phyloP scores from a whole-genome alignment of 192 early-diverging fungal genomes.

The Spizellomyces punctatus region DNA sequence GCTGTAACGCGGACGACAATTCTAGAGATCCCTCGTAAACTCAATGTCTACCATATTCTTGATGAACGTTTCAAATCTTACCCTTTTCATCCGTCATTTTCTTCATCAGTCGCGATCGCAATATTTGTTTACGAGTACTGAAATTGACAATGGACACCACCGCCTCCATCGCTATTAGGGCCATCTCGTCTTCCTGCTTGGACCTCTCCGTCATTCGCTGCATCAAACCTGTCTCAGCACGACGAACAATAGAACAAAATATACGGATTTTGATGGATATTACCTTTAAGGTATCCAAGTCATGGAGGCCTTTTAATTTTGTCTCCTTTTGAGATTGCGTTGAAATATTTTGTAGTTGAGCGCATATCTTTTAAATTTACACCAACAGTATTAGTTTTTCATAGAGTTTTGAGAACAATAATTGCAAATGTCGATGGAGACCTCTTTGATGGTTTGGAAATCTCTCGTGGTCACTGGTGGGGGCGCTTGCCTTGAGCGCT shows the following conservation, averaged over 20 bases:
- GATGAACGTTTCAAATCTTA: slow-evolving; percentile 8
- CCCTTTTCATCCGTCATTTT: slow-evolving; percentile 59
- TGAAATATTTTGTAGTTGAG: slow-evolving; percentile 32
- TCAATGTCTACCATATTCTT: background rate
- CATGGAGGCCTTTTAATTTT: slow-evolving; percentile 16
- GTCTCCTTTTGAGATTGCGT: slow-evolving; percentile 20
- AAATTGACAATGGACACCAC: slow-evolving; percentile 56
- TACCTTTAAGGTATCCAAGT: slow-evolving; percentile 33
- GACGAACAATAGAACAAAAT: background rate
- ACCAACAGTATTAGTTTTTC: background rate
- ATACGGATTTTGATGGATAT: background rate
- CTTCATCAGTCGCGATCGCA: slow-evolving; percentile 46
- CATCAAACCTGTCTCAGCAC: background rate
- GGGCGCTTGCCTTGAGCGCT: background rate
- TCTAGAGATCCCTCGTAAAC: slow-evolving; percentile 31
- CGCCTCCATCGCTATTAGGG: slow-evolving; percentile 53
- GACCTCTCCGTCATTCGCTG: slow-evolving; percentile 46
- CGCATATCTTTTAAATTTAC: slow-evolving; percentile 29
- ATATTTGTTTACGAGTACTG: slow-evolving; percentile 44
- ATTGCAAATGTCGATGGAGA: background rate
- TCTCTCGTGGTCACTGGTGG: slow-evolving; percentile 2
- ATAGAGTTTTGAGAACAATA: background rate
- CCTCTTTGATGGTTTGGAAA: slow-evolving; percentile 21
- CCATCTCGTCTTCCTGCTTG: slow-evolving; percentile 50
- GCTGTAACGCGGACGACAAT: slow-evolving; percentile 44